Percentiles rank a stretch among this genome's conserved stretches.
These are phyloP conservation scores for Botrytis porri DNA, from an alignment of 2,329 filamentous ascomycete genomes.

Conservation along the genomic window DNA sequence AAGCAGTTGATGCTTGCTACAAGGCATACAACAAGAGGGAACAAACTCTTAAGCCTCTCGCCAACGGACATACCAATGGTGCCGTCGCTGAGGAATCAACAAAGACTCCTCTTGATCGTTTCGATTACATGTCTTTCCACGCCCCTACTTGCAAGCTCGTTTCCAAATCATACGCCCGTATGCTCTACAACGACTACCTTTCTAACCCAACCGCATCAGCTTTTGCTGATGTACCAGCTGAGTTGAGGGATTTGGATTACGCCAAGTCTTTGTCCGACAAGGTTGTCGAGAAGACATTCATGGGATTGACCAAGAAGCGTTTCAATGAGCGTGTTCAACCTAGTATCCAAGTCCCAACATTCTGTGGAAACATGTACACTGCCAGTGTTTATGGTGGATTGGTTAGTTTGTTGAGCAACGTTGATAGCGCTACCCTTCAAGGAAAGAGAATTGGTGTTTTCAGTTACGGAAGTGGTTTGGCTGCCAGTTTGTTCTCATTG, in stretches of 20 bases:
- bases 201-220: constrained; percentile 62
- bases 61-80: constrained; percentile 53
- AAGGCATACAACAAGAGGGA: constrained; percentile 76
- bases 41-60: constrained; percentile 51
- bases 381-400: constrained; percentile 58
- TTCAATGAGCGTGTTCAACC: constrained; percentile 76
- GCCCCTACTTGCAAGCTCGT: constrained; percentile 85
- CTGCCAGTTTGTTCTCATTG: constrained; percentile 65
- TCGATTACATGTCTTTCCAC: constrained; percentile 82
- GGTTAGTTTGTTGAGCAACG: constrained; percentile 51
- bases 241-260: constrained; percentile 76
- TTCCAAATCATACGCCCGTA: constrained; percentile 77
- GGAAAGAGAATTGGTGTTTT: constrained; percentile 57
- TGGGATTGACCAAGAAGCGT: constrained; percentile 78
- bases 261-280: constrained; percentile 77
- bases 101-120: constrained; percentile 71
- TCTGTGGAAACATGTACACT: constrained; percentile 66
- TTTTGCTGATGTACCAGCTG: constrained; percentile 72
- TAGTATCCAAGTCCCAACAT: constrained; percentile 71
- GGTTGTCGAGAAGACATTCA: constrained; percentile 82
- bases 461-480: constrained; percentile 73
- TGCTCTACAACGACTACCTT: constrained; percentile 84
- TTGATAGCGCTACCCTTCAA: constrained; percentile 54
- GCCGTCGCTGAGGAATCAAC: constrained; percentile 40
- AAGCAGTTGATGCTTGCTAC: constrained; percentile 79